A percentile compares a stretch with the other conserved stretches of the same genome.
Conservation (phyloP, 805 yeast species). For the Kodamaea kaohsiungensis region DNA sequence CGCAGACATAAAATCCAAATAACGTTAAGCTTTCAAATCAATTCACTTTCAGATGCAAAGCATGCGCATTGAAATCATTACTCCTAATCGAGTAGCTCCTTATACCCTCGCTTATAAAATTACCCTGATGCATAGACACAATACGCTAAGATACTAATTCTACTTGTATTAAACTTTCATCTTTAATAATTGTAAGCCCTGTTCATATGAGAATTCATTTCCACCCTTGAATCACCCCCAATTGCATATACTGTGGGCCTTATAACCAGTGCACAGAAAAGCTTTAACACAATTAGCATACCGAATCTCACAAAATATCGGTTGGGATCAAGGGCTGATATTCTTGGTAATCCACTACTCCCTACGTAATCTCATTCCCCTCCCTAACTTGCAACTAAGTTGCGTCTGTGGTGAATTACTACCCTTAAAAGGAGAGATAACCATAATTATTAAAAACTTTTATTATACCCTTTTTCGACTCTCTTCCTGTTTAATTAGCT, state of each 20-base stretch:
- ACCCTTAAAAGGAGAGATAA: not conserved
- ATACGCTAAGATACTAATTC: not conserved
- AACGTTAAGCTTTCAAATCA: not conserved
- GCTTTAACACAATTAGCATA: not conserved
- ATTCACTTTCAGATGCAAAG: not conserved
- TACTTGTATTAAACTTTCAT: not conserved
- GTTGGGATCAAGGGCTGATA: not conserved
- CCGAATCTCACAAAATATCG: not conserved
- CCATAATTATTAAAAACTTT: not conserved
- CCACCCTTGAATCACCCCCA: not conserved
- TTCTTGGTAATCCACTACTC: not conserved
- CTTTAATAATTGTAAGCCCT: not conserved
- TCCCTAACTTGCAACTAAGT: not conserved
- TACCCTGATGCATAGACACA: not conserved
- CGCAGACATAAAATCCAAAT: not conserved
- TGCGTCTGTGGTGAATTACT: not conserved
- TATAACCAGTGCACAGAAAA: not conserved
- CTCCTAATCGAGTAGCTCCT: not conserved
- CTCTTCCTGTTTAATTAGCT: too few species aligned
- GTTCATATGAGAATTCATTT: not conserved
- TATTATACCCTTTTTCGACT: not conserved
- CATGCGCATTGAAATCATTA: not conserved
- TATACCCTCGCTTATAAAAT: not conserved
- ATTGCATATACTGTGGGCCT: not conserved
- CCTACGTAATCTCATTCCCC: not conserved